phyloP scores from a whole-genome alignment of 106 monocot species.

The Gastrodia elata region DNA sequence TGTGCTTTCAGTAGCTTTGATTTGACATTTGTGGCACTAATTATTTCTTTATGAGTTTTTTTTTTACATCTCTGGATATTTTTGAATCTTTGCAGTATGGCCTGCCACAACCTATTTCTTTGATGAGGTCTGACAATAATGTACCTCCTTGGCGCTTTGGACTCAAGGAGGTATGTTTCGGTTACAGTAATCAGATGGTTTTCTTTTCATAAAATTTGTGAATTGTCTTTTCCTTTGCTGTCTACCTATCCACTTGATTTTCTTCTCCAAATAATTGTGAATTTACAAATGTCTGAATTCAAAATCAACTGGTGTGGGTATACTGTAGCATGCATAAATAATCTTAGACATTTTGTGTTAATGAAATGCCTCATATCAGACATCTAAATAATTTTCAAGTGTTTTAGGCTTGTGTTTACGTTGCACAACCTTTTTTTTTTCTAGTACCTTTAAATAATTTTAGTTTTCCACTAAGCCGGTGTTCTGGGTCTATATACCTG shows the following conservation, averaged over 20 bases:
- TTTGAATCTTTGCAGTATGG: conserved; percentile 58
- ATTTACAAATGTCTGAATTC: background rate
- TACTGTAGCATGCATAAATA: too few relatives aligned
- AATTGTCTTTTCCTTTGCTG: background rate
- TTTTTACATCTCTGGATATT: background rate
- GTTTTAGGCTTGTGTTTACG: too few relatives aligned
- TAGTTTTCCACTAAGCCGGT: too few relatives aligned
- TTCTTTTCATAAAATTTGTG: background rate
- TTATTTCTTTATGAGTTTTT: background rate
- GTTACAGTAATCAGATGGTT: background rate
- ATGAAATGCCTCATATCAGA: too few relatives aligned
- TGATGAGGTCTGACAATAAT: conserved; percentile 92
- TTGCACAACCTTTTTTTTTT: too few relatives aligned
- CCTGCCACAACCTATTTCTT: conserved; percentile 58
- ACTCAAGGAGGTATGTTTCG: conserved; percentile 59
- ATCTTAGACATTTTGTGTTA: too few relatives aligned
- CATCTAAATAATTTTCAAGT: too few relatives aligned
- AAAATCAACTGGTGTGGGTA: too few relatives aligned
- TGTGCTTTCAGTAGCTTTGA: background rate
- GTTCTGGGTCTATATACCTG: too few relatives aligned
- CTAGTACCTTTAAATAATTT: too few relatives aligned
- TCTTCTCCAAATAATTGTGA: background rate
- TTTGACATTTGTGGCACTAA: background rate
- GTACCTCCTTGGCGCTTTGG: conserved; percentile 82
- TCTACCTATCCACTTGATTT: background rate